A percentile compares a stretch with the other conserved stretches of the same genome.
Conservation (phyloP, 768 basidiomycete genomes). For the Erythrobasidium yunnanense region DNA sequence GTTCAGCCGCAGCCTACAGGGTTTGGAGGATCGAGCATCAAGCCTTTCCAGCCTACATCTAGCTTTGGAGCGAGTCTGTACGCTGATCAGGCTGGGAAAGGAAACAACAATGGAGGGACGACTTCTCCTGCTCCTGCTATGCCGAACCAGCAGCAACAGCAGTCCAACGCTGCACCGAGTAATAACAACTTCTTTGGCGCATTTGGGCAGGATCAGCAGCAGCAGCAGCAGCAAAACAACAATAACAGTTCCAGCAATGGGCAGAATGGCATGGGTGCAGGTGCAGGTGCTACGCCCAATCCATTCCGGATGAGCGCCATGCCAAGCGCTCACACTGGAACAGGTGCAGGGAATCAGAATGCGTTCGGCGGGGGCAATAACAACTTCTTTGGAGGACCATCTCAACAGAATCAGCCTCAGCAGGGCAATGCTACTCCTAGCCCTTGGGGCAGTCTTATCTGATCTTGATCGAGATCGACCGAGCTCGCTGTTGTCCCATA, state of each 20-base stretch:
- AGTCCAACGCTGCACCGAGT: background rate
- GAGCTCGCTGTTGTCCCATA: no score
- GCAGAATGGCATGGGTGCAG: background rate
- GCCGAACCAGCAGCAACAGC: background rate
- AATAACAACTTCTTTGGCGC: background rate
- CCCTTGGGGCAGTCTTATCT: conserved; percentile 24
- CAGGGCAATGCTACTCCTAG: background rate
- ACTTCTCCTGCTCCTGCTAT: no score
- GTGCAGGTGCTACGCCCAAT: background rate
- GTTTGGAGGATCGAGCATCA: conserved; percentile 29
- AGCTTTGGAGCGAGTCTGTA: conserved; percentile 34
- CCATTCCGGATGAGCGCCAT: background rate
- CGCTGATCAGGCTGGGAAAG: conserved; percentile 14
- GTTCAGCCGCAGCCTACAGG: conserved; percentile 26
- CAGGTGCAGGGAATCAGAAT: background rate
- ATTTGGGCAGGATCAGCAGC: background rate
- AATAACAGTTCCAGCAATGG: background rate
- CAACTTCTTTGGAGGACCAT: conserved; percentile 1
- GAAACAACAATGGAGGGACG: background rate
- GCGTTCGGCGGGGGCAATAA: background rate
- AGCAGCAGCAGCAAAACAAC: background rate
- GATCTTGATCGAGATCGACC: background rate
- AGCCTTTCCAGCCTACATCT: conserved; percentile 37
- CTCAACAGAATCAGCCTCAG: background rate
- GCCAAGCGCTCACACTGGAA: background rate